Evolutionary conservation across 495 filamentous ascomycete genomes (phyloP), one percentile per base, ranked within the genome.

Genomic region (Aspergillus cavernicola): DNA sequence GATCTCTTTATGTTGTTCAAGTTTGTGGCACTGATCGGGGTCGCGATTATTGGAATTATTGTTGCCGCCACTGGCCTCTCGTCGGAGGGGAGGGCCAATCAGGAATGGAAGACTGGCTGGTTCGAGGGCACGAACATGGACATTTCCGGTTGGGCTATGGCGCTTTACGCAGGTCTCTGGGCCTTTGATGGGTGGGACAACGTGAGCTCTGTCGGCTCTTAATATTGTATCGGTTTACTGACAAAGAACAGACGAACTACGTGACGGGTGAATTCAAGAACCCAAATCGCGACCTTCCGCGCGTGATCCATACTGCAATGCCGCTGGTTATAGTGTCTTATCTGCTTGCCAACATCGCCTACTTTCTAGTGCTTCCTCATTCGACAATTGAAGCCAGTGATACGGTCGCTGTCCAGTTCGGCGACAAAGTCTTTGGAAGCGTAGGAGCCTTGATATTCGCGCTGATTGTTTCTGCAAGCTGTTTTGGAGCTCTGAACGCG

Each of bases 111-210:
- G 65, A 84, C 78, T 2, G 82, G 84, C 11, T 98, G 95, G 93
- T 97, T 97, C 62, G 84, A 91, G 52, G 87, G 85, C 33, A 96
- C 91, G 10, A 87, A 75, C 58, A 79, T 80, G n/a, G 84, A 89
- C 65, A 78, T 85, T 13, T 89, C 86, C 13, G 84, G 82, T 56
- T 95, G 89, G 85, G 91, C 91, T 13, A 88, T 97, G 45, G 93
- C 93, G 4, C 67, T 98, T 52, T 98, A 98, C 68, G 92, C 90
- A 22, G 93, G 93, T 9, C 76, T 98, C 2, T 98, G 93, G 93
- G 93, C 93, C 2, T 98, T 92, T 70, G 93, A 98, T 63, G 93
- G 93, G 16, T 98, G 93, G 93, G 93, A 98, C 65, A 98, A 98
- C 68, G 92, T 93, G 70, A 73, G 87, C 50, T 36, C 7, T 50